These are phyloP conservation scores for Antrodiella citrinella DNA, from an alignment of 768 basidiomycete species.

Conservation along the genomic window DNA sequence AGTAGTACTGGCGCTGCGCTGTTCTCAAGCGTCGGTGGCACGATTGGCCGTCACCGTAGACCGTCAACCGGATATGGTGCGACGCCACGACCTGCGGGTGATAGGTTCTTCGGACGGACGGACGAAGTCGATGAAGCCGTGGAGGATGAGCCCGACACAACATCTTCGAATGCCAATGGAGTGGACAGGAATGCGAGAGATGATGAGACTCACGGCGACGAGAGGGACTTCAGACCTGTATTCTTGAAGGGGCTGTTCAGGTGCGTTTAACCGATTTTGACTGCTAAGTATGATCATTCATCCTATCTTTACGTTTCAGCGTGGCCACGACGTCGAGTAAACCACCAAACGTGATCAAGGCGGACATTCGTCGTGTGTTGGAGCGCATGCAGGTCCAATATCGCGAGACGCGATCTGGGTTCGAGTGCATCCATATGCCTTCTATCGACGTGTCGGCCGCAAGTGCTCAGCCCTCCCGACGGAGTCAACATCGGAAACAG, in stretches of 20 bases:
- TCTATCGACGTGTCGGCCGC: slow-evolving; percentile 85
- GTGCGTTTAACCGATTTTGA: slow-evolving; percentile 30
- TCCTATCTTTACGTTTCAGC: slow-evolving; percentile 28
- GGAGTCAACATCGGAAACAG: slow-evolving; percentile 32
- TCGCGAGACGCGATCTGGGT: slow-evolving; percentile 82
- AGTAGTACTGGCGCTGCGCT: slow-evolving; percentile 69
- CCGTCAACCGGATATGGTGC: slow-evolving; percentile 60
- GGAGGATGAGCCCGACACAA: slow-evolving; percentile 34
- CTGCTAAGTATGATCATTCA: neutral
- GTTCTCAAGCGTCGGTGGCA: slow-evolving; percentile 38
- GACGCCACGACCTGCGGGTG: slow-evolving; percentile 22
- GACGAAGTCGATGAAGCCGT: slow-evolving; percentile 35
- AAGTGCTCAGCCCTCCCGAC: slow-evolving; percentile 21
- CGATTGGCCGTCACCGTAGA: slow-evolving; percentile 59
- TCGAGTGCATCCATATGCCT: slow-evolving; percentile 93
- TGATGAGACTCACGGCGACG: slow-evolving; percentile 43
- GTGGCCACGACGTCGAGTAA: slow-evolving; percentile 96
- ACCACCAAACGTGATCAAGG: slow-evolving; percentile 67
- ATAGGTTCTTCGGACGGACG: slow-evolving; percentile 43
- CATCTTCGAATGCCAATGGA: slow-evolving; percentile 23
- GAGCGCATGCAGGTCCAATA: slow-evolving; percentile 96
- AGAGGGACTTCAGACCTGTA: slow-evolving; percentile 86
- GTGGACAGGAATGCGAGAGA: slow-evolving; percentile 22
- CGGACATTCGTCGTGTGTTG: slow-evolving; percentile 79
- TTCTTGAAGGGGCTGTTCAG: slow-evolving; percentile 96